phyloP scores from a whole-genome alignment of 768 basidiomycete species.

The Lyophyllum shimeji region DNA sequence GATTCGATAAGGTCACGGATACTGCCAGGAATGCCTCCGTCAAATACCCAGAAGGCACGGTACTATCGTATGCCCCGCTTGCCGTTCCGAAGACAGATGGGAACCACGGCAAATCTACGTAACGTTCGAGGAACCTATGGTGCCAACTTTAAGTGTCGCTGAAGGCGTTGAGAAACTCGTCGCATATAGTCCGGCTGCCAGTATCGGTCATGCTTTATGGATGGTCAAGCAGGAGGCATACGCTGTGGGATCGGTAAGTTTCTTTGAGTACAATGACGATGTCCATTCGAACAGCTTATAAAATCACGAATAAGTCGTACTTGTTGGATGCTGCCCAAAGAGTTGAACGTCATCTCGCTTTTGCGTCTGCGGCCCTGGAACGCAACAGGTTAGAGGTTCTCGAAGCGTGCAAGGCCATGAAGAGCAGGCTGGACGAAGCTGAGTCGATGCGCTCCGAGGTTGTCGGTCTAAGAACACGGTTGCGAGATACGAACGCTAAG shows the following conservation, averaged over 20 bases:
- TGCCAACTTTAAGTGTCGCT: neutral
- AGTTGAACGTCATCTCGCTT: neutral
- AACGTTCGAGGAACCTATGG: conserved; percentile 6
- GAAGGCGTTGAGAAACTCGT: conserved; percentile 5
- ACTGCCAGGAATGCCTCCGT: conserved; percentile 8
- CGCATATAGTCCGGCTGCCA: neutral
- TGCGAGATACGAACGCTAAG: no score
- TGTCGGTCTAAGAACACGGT: neutral
- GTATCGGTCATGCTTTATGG: conserved; percentile 9
- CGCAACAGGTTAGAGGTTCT: conserved; percentile 3
- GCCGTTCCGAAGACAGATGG: conserved; percentile 6
- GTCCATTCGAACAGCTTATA: neutral
- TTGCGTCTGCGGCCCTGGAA: conserved; percentile 2
- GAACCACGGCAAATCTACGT: conserved; percentile 13
- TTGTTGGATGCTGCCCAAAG: conserved; percentile 2
- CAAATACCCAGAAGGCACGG: neutral
- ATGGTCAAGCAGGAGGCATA: conserved; percentile 7
- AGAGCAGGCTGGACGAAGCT: neutral
- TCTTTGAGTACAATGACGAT: neutral
- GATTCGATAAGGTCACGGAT: conserved; percentile 13
- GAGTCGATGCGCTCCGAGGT: neutral
- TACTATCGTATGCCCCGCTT: neutral
- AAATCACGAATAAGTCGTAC: neutral
- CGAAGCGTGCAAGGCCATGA: neutral
- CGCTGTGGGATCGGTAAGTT: conserved; percentile 2